Base-by-base conservation (phyloP, 2,329 filamentous ascomycete species). In the Diaporthe longicolla region DNA sequence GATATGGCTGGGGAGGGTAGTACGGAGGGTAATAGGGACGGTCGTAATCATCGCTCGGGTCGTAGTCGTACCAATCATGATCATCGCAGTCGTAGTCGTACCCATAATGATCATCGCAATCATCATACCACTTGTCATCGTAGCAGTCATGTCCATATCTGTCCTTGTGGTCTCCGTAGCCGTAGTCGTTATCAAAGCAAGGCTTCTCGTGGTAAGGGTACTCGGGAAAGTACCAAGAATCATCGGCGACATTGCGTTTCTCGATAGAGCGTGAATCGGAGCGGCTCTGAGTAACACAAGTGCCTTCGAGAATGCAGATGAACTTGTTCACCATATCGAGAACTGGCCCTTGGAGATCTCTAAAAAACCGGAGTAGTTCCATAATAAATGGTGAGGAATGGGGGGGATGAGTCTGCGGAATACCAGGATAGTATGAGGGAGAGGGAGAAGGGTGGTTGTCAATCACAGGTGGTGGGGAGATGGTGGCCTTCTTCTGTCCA, bases 241-340 rank as follows among this genome's bases (percentile, higher is more conserved):
- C 57, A 32, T 45, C 48, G 13, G 13, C 29, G 9, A 50, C 21
- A 24, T 19, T 45, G 35, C 73, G 73, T 43, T 75, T 68, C 52
- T 68, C 48, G 11, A 61, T 11, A 4, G 45, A 19, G n/a, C 26
- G 35, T 52, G 15, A 7, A 3, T n/a, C 17, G 11, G 24, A 21
- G 2, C 43, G 24, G 9, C 17, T 13, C 13, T 50, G 35, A 15
- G 11, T 26, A 17, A 15, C 37, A 24, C 70, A 70, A 7, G 17
- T 72, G 13, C 73, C 63, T 24, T 37, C 5, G 10, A 63, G 17
- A 4, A 19, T 21, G 59, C 70, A 72, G 13, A 63, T 11, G 26
- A 74, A 0, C 21, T 2, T 10, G 17, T 13, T 32, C 1, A 52
- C 2, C 4, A n/a, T 24, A 2, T 24, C 13, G 19, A 35, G 3